A percentile compares a stretch with the other conserved stretches of the same genome.
These are phyloP conservation scores for Paecilomyces fulvus DNA, from an alignment of 2,329 filamentous ascomycete species.

Conservation along the genomic window DNA sequence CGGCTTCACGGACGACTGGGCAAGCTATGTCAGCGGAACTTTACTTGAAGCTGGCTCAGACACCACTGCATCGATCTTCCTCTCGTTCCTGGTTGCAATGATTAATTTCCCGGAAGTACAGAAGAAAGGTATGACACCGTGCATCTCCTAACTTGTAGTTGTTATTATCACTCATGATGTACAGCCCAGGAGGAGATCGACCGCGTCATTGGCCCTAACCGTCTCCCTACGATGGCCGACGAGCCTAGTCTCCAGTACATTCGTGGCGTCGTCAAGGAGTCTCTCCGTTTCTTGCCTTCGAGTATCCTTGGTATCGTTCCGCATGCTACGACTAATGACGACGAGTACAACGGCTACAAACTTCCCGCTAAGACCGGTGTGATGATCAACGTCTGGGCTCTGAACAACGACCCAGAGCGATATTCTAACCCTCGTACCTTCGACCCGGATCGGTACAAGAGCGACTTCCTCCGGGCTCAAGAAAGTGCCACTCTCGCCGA, in stretches of 20 bases:
- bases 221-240: conserved; percentile 43
- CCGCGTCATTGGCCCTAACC: conserved; percentile 38
- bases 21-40: conserved; percentile 23
- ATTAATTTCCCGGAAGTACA: conserved; percentile 41
- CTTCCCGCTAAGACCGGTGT: conserved; percentile 11
- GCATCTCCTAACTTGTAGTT: background rate
- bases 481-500: conserved; percentile 25
- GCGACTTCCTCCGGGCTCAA: conserved; percentile 18
- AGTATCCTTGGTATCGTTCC: conserved; percentile 10
- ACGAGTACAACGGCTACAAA: conserved; percentile 11
- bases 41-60: conserved; percentile 35
- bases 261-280: conserved; percentile 47
- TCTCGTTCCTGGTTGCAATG: conserved; percentile 42
- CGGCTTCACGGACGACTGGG: conserved; percentile 9
- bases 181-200: conserved; percentile 41
- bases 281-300: conserved; percentile 44
- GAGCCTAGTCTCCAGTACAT: conserved; percentile 43
- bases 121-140: conserved; percentile 12
- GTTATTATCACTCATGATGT: background rate
- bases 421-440: conserved; percentile 19
- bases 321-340: conserved; percentile 11
- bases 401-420: conserved; percentile 19
- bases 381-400: conserved; percentile 13
- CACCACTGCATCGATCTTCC: conserved; percentile 36
- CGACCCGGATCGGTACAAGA: conserved; percentile 18